A percentile compares a stretch with the other conserved stretches of the same genome.
These are phyloP conservation scores for Mucuna pruriens DNA, from an alignment of 306 rosid genomes.

Conservation along the genomic window DNA sequence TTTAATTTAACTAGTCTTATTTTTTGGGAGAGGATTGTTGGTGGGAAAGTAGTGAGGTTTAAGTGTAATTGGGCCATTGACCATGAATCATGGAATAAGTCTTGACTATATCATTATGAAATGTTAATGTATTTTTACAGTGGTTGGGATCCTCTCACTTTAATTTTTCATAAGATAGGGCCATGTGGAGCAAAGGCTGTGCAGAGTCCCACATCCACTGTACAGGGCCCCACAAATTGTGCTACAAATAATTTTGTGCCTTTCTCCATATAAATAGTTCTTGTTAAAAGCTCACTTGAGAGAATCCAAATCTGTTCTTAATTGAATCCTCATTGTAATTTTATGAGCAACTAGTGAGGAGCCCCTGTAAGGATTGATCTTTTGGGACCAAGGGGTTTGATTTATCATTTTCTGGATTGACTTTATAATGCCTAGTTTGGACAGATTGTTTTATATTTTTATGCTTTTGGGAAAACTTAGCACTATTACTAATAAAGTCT, in stretches of 20 bases:
- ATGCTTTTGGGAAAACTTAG: conserved; percentile 6
- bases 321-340: conserved; percentile 8
- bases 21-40: background rate
- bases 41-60: background rate
- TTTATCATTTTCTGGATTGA: conserved; percentile 7
- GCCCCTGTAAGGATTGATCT: conserved; percentile 22
- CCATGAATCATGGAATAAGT: background rate
- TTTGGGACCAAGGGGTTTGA: background rate
- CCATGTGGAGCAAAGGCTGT: background rate
- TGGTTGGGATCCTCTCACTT: background rate
- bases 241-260: background rate
- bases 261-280: conserved; percentile 11
- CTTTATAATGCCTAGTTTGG: conserved; percentile 1
- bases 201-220: background rate
- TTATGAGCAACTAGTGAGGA: conserved; percentile 7
- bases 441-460: conserved; percentile 14
- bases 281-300: background rate
- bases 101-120: background rate
- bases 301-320: background rate
- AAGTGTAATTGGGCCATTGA: conserved; percentile 2
- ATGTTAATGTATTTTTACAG: background rate
- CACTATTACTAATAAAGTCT: background rate
- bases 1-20: background rate
- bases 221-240: background rate
- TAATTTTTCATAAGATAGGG: conserved; percentile 22